phyloP scores from a whole-genome alignment of 768 basidiomycete genomes.

The Boletus edulis region DNA sequence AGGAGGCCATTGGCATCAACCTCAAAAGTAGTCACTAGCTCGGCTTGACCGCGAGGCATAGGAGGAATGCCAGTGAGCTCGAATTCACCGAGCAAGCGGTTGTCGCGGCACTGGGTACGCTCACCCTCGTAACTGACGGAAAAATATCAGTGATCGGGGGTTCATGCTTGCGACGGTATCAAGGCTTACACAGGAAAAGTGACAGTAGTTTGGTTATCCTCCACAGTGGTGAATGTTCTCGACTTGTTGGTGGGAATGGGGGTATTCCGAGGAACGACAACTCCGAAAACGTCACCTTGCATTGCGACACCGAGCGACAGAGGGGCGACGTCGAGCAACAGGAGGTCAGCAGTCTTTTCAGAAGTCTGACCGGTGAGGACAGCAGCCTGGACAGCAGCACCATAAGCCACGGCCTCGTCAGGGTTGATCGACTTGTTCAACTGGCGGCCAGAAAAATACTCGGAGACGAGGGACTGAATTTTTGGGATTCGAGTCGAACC shows the following conservation, averaged over 20 bases:
- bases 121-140: conserved; percentile 88
- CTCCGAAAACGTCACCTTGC: conserved; percentile 99
- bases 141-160: conserved; percentile 5
- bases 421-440: conserved; percentile 99
- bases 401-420: conserved; percentile 99
- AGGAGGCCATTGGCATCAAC: conserved; percentile 99
- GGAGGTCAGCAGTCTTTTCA: conserved; percentile 97
- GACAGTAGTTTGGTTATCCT: conserved; percentile 99
- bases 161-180: neutral
- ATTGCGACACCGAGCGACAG: conserved; percentile 99
- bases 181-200: conserved; percentile 92
- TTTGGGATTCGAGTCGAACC: conserved; percentile 99
- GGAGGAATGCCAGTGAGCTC: conserved; percentile 99
- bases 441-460: conserved; percentile 97
- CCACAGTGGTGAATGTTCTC: conserved; percentile 97
- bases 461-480: conserved; percentile 96
- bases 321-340: conserved; percentile 97
- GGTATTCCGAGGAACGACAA: conserved; percentile 99
- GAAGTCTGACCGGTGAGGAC: conserved; percentile 98
- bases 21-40: conserved; percentile 99
- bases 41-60: conserved; percentile 99
- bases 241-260: conserved; percentile 99
- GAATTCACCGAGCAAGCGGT: conserved; percentile 98
- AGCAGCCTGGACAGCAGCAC: conserved; percentile 99
- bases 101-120: conserved; percentile 99